Evolutionary conservation across 2,329 filamentous ascomycete species (phyloP), one percentile per base, ranked within the genome.

Genomic region (Amphichorda felina): DNA sequence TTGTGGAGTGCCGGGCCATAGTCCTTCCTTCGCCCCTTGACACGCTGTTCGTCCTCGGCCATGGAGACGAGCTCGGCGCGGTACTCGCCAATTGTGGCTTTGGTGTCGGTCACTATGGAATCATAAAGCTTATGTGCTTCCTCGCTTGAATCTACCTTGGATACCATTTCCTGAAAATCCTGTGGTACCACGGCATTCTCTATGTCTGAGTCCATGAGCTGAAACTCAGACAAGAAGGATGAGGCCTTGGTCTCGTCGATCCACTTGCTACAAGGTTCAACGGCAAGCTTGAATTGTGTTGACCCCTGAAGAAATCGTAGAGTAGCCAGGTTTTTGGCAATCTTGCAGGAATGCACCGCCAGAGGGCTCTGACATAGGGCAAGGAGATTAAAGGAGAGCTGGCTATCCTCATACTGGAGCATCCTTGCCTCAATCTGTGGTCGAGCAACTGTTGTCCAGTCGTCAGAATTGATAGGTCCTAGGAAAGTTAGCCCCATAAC

Each of bases 301-400:
- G 30, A 32, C 8, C 21, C 17, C 34, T 63, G 48, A 2, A 75
- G 47, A 19, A 47, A 45, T 6, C 50, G 42, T 21, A 71, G 41
- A 14, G 54, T 51, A 42, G 63, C 53, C 37, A 68, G 47, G 31
- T 60, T 63, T 17, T 47, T 41, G 2, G 63, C 60, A 16, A 78
- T 61, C 5, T 55, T 57, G 53, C 40, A 70, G 39, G 50, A 63
- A 9, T 77, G 59, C 3, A 57, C 52, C 10, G 59, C 47, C 2
- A 82, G 55, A 0, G 83, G 78, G 38, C 79, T 81, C 38, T 72
- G 70, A 42, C 80, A 81, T 2, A 94, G 60, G 17, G 84, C 79
- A 33, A 94, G 66, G 26, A 94, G 72, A 42, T 75, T 87, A 58
- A 86, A 93, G n/a, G 79, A 71, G 21, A 84, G 68, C 35, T 75